Evolutionary conservation across 169 alveolate species (phyloP).

Genomic region (Ichthyophthirius multifiliis): DNA sequence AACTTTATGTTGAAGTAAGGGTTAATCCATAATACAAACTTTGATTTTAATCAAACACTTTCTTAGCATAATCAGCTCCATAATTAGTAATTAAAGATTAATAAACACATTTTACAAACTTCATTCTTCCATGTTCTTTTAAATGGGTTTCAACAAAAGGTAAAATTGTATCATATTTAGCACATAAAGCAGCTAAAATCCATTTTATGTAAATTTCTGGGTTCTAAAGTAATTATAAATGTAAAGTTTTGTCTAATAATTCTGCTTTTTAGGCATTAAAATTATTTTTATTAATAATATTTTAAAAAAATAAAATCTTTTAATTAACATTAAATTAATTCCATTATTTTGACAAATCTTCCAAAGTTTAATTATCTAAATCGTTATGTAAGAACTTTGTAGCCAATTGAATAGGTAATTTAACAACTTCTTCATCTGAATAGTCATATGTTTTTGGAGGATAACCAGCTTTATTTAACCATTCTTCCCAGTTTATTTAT

Average conservation of each 20-base stretch:
- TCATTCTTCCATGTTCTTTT: slow-evolving; percentile 37
- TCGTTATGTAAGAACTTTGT: slow-evolving; percentile 3
- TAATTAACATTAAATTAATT: background rate
- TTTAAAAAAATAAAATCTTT: background rate
- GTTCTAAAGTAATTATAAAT: background rate
- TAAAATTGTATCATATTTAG: background rate
- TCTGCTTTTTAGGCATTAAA: background rate
- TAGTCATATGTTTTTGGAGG: slow-evolving; percentile 40
- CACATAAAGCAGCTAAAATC: background rate
- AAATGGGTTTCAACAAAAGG: background rate
- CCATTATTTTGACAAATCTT: background rate
- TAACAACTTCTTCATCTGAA: slow-evolving; percentile 19
- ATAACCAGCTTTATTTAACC: slow-evolving; percentile 63
- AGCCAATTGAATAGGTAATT: slow-evolving; percentile 35
- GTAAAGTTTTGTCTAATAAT: slow-evolving; percentile 3
- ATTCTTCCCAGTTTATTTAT: slow-evolving; percentile 60
- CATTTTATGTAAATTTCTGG: slow-evolving; percentile 21
- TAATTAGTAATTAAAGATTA: background rate
- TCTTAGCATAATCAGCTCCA: background rate
- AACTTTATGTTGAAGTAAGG: too few relatives aligned
- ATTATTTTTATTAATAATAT: background rate
- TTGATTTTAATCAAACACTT: background rate
- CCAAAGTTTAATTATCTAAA: slow-evolving; percentile 26
- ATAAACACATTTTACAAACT: slow-evolving; percentile 23
- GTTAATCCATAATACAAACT: slow-evolving; percentile 2